phyloP scores from a whole-genome alignment of 2,329 filamentous ascomycete genomes.

The Mycocentrospora acerina region DNA sequence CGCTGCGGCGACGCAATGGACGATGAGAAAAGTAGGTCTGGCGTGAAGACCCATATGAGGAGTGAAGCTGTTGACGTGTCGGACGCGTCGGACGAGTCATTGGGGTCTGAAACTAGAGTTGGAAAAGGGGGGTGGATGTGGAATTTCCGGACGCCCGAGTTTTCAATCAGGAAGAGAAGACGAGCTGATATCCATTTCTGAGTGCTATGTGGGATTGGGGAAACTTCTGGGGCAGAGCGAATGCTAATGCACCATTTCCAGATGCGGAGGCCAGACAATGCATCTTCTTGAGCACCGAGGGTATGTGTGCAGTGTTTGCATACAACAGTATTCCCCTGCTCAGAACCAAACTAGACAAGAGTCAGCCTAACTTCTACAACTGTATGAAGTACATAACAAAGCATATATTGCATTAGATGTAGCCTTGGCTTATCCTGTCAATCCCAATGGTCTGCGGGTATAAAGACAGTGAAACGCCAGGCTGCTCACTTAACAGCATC shows the following conservation, averaged over 20 bases:
- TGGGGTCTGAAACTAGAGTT: background rate
- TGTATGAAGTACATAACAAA: background rate
- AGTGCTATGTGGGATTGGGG: conserved; percentile 19
- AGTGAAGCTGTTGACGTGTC: conserved; percentile 17
- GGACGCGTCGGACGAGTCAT: too few relatives aligned
- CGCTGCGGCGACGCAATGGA: conserved; percentile 32
- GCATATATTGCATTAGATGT: conserved; percentile 20
- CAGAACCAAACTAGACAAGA: conserved; percentile 6
- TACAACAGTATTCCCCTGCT: conserved; percentile 16
- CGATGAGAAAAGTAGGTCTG: conserved; percentile 59
- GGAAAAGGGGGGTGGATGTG: conserved; percentile 46
- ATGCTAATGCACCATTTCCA: conserved; percentile 52
- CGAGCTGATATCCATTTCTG: conserved; percentile 56
- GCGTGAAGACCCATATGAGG: conserved; percentile 62
- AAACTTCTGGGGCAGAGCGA: conserved; percentile 7
- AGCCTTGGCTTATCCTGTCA: conserved; percentile 36
- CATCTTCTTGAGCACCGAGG: conserved; percentile 46
- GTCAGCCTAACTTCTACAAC: conserved; percentile 12
- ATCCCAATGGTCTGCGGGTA: conserved; percentile 32
- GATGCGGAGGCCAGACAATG: conserved; percentile 50
- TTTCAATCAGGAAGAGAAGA: conserved; percentile 58
- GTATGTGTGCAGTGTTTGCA: conserved; percentile 43
- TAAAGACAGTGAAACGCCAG: conserved; percentile 37
- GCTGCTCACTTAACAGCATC: conserved; percentile 28
- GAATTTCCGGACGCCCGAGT: conserved; percentile 58